phyloP scores from a whole-genome alignment of 2,329 filamentous ascomycete genomes.

The Penicillium polonicum region DNA sequence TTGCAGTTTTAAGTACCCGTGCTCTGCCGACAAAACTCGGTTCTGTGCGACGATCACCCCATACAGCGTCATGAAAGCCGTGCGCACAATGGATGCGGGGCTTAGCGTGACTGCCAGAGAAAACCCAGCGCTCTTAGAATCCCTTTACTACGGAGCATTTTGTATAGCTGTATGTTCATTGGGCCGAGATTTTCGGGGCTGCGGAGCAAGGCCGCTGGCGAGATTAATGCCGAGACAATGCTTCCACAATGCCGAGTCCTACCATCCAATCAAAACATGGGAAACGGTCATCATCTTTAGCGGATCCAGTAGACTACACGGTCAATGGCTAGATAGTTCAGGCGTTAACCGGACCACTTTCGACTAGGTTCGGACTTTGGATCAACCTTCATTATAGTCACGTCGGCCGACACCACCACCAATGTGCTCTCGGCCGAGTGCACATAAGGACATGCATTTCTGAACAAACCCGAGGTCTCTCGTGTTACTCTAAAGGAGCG shows the following conservation, averaged over 20 bases:
- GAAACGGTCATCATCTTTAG: background rate
- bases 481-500: background rate
- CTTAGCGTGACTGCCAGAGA: background rate
- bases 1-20: background rate
- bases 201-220: background rate
- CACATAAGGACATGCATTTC: background rate
- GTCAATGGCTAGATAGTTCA: background rate
- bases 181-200: background rate
- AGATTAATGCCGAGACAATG: background rate
- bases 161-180: no score
- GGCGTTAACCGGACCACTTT: background rate
- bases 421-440: background rate
- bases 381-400: background rate
- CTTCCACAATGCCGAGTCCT: background rate
- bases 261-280: background rate
- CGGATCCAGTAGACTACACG: background rate
- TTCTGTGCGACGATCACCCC: background rate
- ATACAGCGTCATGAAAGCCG: background rate
- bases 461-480: background rate
- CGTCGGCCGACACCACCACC: background rate
- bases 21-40: background rate
- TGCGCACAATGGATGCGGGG: background rate
- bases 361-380: background rate
- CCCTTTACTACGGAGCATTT: background rate
- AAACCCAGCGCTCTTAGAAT: no score